Evolutionary conservation across 2,329 filamentous ascomycete species (phyloP), one percentile per base, ranked within the genome.

Genomic region (Pseudocercospora fijiensis): DNA sequence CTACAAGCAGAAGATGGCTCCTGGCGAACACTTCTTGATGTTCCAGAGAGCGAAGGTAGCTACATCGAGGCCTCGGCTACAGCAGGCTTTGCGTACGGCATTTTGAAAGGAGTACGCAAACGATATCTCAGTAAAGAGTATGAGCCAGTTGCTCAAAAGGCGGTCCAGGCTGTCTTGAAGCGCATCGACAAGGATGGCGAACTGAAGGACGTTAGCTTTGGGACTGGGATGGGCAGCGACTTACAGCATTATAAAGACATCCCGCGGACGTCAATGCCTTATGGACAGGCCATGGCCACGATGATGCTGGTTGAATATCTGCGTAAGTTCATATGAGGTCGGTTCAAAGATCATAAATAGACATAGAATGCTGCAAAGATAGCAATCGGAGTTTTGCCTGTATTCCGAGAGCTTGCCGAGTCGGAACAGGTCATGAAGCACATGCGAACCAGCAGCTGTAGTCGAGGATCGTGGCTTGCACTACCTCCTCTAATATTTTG

Each of bases 281-380:
- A 93, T 71, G 90, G 90, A 0, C 90, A 93, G 75, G 89, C 90
- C 0, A 92, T 93, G 90, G 90, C 89, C 0, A 91, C 92, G 67
- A 92, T 93, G 87, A 87, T 89, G 0, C 75, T 93, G 67, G 89
- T 89, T 0, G 90, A 94, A 77, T 90, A 89, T 70, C 74, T 90
- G 76, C 82, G 89, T 55, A 83, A 82, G 30, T 89, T 84, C 65
- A 77, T 84, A 41, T 84, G 61, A 61, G 22, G 55, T 18, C 18
- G 16, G n/a, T 28, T 24, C 6, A 10, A 24, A 57, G n/a, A 3
- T 24, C 8, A 24, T 16, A 4, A 41, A 57, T 57, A 45, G 55
- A 45, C 8, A 45, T 43, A 57, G 55, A 57, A 16, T 37, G 33
- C 33, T 41, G 43, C 18, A 7, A 47, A 26, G 18, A 47, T n/a